These are phyloP conservation scores for Deuterostichococcus epilithicus DNA, from an alignment of 139 green algal genomes.

Conservation along the genomic window DNA sequence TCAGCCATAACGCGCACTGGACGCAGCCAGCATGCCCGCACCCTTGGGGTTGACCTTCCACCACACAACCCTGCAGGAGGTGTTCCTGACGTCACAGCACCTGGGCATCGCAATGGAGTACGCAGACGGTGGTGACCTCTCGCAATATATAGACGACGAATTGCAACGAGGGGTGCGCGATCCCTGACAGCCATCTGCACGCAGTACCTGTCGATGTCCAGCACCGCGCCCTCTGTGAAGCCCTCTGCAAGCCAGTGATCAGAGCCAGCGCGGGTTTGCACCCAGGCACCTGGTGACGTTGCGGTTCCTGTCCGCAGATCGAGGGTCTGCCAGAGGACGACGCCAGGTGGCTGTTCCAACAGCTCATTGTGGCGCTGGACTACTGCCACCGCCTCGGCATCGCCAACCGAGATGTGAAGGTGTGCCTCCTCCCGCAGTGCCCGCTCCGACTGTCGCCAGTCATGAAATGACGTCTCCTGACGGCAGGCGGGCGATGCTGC, in stretches of 20 bases:
- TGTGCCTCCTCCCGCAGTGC: neutral
- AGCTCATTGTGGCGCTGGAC: constrained; percentile 24
- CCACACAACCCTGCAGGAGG: constrained; percentile 19
- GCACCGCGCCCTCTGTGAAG: no score
- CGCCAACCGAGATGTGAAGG: constrained; percentile 28
- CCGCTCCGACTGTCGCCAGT: no score
- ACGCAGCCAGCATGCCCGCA: no score
- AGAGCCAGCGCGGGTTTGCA: no score
- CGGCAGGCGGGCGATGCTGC: no score
- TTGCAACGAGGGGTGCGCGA: neutral
- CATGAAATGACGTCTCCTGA: no score
- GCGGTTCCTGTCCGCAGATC: no score
- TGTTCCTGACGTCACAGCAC: constrained; percentile 66
- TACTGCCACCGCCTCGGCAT: constrained; percentile 26
- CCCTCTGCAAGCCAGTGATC: no score
- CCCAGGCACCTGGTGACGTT: no score
- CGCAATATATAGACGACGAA: neutral
- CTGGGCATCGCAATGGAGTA: constrained; percentile 81
- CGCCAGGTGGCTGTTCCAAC: constrained; percentile 21
- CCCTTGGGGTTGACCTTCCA: no score
- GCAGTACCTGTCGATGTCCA: no score
- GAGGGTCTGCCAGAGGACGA: constrained; percentile 12
- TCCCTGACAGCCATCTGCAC: neutral
- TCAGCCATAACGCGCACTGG: no score
- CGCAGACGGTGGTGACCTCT: constrained; percentile 41